phyloP scores from a whole-genome alignment of 352 stramenopile species.

The Globisporangium mamillatum region DNA sequence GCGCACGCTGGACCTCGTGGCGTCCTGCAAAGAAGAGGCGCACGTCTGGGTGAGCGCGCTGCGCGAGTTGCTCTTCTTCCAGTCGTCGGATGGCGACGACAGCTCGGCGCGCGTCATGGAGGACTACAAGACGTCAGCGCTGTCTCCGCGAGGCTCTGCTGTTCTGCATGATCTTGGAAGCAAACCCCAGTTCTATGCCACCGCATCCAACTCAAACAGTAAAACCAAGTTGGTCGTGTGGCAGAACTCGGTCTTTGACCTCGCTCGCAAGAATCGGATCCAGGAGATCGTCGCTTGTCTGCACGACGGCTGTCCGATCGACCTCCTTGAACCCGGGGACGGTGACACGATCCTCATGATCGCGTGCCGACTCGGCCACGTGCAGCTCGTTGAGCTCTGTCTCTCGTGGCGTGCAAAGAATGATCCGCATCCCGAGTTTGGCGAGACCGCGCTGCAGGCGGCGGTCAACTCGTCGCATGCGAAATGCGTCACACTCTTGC shows the following conservation, averaged over 20 bases:
- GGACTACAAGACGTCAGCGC: constrained; percentile 40
- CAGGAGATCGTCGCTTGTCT: constrained; percentile 48
- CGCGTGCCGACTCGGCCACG: constrained; percentile 61
- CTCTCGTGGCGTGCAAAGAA: constrained; percentile 79
- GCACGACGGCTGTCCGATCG: constrained; percentile 66
- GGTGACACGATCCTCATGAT: constrained; percentile 81
- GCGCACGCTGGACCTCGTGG: constrained; percentile 70
- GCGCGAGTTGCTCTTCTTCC: constrained; percentile 35
- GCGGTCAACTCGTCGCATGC: constrained; percentile 61
- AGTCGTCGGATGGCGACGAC: not conserved
- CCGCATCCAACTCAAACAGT: constrained; percentile 4
- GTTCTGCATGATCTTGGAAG: not conserved
- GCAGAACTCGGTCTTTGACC: constrained; percentile 60
- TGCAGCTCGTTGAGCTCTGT: constrained; percentile 67
- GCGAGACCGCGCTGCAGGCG: constrained; percentile 76
- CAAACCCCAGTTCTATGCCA: constrained; percentile 1
- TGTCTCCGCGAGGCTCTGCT: constrained; percentile 23
- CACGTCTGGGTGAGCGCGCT: constrained; percentile 55
- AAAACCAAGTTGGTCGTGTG: constrained; percentile 50
- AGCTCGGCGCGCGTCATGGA: constrained; percentile 43
- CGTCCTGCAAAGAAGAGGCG: constrained; percentile 78
- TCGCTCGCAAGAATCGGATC: constrained; percentile 38
- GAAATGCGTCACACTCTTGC: constrained; percentile 56
- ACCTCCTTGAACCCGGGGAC: constrained; percentile 65
- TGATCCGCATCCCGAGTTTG: constrained; percentile 83